These are phyloP conservation scores for Candida peoriensis DNA, from an alignment of 805 yeast genomes.

Conservation along the genomic window DNA sequence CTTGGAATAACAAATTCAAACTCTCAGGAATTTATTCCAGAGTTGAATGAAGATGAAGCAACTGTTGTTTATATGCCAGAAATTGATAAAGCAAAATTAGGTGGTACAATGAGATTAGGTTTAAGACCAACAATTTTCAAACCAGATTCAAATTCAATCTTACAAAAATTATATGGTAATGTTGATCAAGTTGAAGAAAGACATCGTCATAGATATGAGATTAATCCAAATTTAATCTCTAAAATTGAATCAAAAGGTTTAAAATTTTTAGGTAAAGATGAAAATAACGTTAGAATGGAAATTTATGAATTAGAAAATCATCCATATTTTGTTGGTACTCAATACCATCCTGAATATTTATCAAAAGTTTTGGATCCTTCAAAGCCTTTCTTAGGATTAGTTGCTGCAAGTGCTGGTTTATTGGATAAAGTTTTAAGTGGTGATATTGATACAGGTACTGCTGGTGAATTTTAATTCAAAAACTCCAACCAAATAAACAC, in stretches of 20 bases:
- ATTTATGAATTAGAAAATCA: conserved; percentile 81
- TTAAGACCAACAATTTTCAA: conserved; percentile 84
- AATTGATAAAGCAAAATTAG: conserved; percentile 89
- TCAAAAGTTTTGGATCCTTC: conserved; percentile 97
- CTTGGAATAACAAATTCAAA: conserved; percentile 64
- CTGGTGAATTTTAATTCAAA: conserved; percentile 24
- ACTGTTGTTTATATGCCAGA: conserved; percentile 98
- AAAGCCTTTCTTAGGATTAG: conserved; percentile 90
- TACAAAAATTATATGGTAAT: conserved; percentile 77
- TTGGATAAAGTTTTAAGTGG: conserved; percentile 58
- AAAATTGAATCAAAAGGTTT: conserved; percentile 75
- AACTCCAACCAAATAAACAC: no score
- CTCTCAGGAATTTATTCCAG: conserved; percentile 76
- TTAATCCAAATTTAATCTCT: conserved; percentile 77
- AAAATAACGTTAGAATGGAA: conserved; percentile 88
- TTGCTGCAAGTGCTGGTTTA: conserved; percentile 89
- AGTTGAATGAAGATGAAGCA: conserved; percentile 55
- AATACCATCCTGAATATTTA: conserved; percentile 97
- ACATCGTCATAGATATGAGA: conserved; percentile 98
- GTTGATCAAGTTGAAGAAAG: conserved; percentile 73
- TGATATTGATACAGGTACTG: conserved; percentile 20
- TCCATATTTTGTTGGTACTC: conserved; percentile 91
- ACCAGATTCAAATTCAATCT: conserved; percentile 57
- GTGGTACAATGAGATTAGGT: conserved; percentile 99
- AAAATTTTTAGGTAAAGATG: conserved; percentile 91